Percentiles rank a stretch among this genome's conserved stretches.
These are phyloP conservation scores for Dioszegia crocea DNA, from an alignment of 768 basidiomycete species.

Conservation along the genomic window DNA sequence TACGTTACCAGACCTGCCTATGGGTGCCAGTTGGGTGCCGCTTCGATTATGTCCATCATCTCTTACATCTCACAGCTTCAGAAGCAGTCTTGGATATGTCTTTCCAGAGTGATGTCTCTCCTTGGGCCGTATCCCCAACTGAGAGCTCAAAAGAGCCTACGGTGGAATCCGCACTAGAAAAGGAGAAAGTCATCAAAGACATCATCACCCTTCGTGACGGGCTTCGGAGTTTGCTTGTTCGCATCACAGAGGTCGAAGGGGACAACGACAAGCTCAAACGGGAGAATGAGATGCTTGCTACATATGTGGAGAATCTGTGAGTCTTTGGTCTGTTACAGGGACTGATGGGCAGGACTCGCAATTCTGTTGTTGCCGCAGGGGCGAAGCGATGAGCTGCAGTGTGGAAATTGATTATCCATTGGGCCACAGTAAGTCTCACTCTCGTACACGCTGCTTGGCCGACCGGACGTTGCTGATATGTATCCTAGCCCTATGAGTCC, in stretches of 20 bases:
- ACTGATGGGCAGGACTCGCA: constrained; percentile 29
- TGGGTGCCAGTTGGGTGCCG: neutral
- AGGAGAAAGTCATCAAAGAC: constrained; percentile 42
- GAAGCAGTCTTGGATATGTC: constrained; percentile 20
- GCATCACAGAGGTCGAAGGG: constrained; percentile 36
- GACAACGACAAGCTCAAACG: constrained; percentile 39
- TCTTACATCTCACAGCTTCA: no score
- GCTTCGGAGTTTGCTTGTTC: constrained; percentile 31
- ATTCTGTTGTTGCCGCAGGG: constrained; percentile 44
- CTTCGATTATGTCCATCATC: no score
- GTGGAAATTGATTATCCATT: no score
- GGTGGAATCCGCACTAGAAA: constrained; percentile 36
- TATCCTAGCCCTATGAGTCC: no score
- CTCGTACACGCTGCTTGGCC: no score
- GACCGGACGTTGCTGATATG: no score
- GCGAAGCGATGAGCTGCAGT: constrained; percentile 1
- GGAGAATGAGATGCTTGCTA: constrained; percentile 44
- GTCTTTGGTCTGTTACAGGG: neutral
- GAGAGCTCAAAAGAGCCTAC: constrained; percentile 18
- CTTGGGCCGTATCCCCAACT: constrained; percentile 13
- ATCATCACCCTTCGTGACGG: constrained; percentile 35
- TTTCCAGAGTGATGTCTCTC: constrained; percentile 6
- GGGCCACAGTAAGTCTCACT: no score
- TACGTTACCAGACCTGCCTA: neutral
- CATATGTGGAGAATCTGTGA: constrained; percentile 47